Evolutionary conservation across 192 early-diverging fungal genomes (phyloP).

Genomic region (Thamnidium elegans): DNA sequence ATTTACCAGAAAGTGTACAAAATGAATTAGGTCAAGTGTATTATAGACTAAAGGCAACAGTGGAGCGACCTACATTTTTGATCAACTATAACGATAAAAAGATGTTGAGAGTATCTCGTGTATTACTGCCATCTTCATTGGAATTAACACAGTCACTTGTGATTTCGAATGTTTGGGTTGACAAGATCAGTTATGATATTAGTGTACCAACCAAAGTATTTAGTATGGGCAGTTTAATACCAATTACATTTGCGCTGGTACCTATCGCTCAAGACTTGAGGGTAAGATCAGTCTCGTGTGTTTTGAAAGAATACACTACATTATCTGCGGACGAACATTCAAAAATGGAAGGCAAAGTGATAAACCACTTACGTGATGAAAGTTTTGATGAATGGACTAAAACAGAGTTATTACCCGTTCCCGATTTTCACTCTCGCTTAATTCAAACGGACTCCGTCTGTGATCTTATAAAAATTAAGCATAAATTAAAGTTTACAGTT

Average conservation of each 20-base stretch:
- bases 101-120: constrained; percentile 44
- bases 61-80: constrained; percentile 55
- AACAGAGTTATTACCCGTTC: constrained; percentile 19
- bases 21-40: constrained; percentile 46
- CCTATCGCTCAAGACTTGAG: constrained; percentile 50
- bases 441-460: constrained; percentile 31
- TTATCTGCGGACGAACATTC: constrained; percentile 29
- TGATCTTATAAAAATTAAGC: constrained; percentile 37
- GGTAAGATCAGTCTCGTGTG: constrained; percentile 42
- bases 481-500: constrained; percentile 39
- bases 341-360: constrained; percentile 20
- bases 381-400: constrained; percentile 25
- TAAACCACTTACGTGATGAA: constrained; percentile 18
- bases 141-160: constrained; percentile 50
- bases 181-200: constrained; percentile 58
- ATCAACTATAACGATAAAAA: constrained; percentile 44
- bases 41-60: constrained; percentile 52
- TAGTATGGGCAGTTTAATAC: constrained; percentile 48
- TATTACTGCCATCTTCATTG: constrained; percentile 47
- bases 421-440: not conserved
- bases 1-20: constrained; percentile 58
- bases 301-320: constrained; percentile 57
- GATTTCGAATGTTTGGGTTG: constrained; percentile 56
- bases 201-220: constrained; percentile 50
- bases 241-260: constrained; percentile 48